A percentile compares a stretch with the other conserved stretches of the same genome.
Evolutionary conservation across 495 filamentous ascomycete genomes (phyloP).

Genomic region (Podospora pseudopauciseta): DNA sequence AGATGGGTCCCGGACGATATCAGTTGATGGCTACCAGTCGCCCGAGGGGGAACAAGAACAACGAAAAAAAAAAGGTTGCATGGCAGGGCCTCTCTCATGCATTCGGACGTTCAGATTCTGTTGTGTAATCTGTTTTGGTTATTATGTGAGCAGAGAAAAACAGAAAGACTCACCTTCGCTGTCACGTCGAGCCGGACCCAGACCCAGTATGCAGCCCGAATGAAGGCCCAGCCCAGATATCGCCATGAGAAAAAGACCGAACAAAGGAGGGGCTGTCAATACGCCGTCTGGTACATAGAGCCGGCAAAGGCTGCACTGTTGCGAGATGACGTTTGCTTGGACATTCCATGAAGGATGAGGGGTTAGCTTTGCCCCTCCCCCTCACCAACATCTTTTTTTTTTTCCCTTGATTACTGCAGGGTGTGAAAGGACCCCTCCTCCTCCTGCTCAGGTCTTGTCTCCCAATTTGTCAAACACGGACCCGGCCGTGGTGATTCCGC

Average conservation of each 20-base stretch:
- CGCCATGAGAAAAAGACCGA: background rate
- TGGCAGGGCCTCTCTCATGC: constrained; percentile 21
- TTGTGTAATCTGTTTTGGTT: constrained; percentile 20
- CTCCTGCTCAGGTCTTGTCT: background rate
- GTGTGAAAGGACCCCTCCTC: constrained; percentile 4
- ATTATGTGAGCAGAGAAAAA: constrained; percentile 5
- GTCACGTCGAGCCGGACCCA: background rate
- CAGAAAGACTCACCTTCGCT: background rate
- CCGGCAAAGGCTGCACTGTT: background rate
- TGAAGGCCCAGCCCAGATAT: background rate
- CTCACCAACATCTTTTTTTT: constrained; percentile 11
- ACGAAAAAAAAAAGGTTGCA: constrained; percentile 17
- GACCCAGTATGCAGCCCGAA: background rate
- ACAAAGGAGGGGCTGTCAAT: background rate
- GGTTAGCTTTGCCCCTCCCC: constrained; percentile 6
- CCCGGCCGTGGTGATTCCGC: constrained; percentile 6
- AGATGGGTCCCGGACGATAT: constrained; percentile 21
- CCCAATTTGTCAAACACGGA: constrained; percentile 9
- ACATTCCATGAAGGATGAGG: background rate
- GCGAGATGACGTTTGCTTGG: background rate
- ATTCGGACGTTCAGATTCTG: constrained; percentile 17
- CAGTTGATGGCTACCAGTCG: constrained; percentile 24
- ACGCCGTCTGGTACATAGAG: too few relatives aligned
- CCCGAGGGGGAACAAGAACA: background rate
- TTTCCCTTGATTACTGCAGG: background rate